Evolutionary conservation across 495 filamentous ascomycete genomes (phyloP).

Genomic region (Penicillium herquei): DNA sequence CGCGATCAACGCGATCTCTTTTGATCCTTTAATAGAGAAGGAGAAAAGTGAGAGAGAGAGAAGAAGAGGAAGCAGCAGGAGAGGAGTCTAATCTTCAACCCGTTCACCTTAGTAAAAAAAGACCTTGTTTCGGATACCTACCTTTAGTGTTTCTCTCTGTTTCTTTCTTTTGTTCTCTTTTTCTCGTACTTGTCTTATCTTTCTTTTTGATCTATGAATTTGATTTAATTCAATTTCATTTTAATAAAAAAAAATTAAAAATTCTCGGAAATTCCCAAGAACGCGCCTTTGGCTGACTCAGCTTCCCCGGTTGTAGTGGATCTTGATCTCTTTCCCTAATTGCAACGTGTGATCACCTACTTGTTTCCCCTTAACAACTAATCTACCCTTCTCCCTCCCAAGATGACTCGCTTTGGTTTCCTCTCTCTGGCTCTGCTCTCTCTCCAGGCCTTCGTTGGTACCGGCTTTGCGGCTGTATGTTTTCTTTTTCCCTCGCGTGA

Average conservation of each 20-base stretch:
- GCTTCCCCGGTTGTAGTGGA: slow-evolving; percentile 21
- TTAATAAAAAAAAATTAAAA: slow-evolving; percentile 13
- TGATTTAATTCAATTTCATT: slow-evolving; percentile 1
- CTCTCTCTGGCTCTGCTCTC: slow-evolving; percentile 69
- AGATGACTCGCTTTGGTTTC: slow-evolving; percentile 72
- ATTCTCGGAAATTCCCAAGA: slow-evolving; percentile 10
- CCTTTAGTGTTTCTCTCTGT: background rate
- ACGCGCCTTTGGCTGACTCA: slow-evolving; percentile 17
- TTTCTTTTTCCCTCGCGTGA: slow-evolving; percentile 13
- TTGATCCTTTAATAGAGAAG: background rate
- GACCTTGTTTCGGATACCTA: background rate
- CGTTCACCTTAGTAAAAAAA: no score
- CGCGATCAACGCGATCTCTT: background rate
- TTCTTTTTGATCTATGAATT: background rate
- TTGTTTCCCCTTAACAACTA: slow-evolving; percentile 16
- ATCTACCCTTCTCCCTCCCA: slow-evolving; percentile 29
- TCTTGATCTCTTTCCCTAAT: slow-evolving; percentile 16
- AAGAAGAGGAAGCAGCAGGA: background rate
- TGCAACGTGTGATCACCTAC: slow-evolving; percentile 28
- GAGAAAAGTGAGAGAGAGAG: background rate
- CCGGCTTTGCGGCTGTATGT: slow-evolving; percentile 62
- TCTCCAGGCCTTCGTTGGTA: slow-evolving; percentile 63
- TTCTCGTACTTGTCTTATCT: background rate
- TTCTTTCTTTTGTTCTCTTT: background rate
- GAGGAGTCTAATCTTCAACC: background rate